Conservation (phyloP, 2,329 filamentous ascomycete genomes). For the Atkinsonella hypoxylon region DNA sequence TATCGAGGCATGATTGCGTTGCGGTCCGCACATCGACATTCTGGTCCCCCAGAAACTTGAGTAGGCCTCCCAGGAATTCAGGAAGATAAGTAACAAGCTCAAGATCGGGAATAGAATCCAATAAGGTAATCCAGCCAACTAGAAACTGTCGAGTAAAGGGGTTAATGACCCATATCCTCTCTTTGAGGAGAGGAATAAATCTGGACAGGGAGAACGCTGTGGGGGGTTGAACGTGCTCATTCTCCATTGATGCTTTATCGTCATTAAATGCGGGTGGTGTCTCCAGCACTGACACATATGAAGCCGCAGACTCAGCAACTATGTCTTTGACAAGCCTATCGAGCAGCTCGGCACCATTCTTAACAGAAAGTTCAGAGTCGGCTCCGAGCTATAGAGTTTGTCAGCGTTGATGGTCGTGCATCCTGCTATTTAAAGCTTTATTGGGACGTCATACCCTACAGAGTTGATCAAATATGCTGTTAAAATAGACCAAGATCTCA, state of each 20-base stretch:
- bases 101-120: slow-evolving; percentile 93
- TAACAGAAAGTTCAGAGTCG: slow-evolving; percentile 92
- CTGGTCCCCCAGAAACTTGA: slow-evolving; percentile 84
- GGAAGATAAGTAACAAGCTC: slow-evolving; percentile 89
- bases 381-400: slow-evolving; percentile 59
- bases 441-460: slow-evolving; percentile 59
- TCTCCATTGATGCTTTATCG: slow-evolving; percentile 33
- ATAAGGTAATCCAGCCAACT: slow-evolving; percentile 86
- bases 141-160: slow-evolving; percentile 92
- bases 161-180: slow-evolving; percentile 87
- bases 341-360: slow-evolving; percentile 91
- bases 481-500: slow-evolving; percentile 94
- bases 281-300: slow-evolving; percentile 84
- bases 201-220: slow-evolving; percentile 84
- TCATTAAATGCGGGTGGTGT: slow-evolving; percentile 33
- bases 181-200: slow-evolving; percentile 88
- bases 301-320: slow-evolving; percentile 85
- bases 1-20: slow-evolving; percentile 78
- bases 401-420: slow-evolving; percentile 1
- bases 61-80: slow-evolving; percentile 77
- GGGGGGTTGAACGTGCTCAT: slow-evolving; percentile 41
- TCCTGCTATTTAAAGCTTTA: slow-evolving; percentile 2
- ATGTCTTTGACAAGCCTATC: slow-evolving; percentile 95
- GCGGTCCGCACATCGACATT: slow-evolving; percentile 92
- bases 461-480: slow-evolving; percentile 93